Base-by-base conservation (phyloP, 2,329 filamentous ascomycete genomes). In the Graphium sp. region DNA sequence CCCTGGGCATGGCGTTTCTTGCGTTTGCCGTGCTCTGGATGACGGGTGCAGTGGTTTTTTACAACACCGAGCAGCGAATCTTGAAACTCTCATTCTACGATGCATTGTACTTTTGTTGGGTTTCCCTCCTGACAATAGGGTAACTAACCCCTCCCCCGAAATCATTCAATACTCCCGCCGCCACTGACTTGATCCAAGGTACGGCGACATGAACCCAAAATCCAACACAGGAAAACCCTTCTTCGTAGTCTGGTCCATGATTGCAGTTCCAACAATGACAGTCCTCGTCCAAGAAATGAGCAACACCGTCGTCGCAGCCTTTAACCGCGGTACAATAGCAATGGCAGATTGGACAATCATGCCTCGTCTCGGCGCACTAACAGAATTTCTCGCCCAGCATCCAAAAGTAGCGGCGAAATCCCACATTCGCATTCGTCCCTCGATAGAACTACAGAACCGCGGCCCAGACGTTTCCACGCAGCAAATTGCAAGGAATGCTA, bases 171-270 rank as follows among this genome's bases (percentile, higher is more conserved):
- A n/a, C n/a, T n/a, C n/a, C n/a, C n/a, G n/a, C n/a, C n/a, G n/a
- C n/a, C n/a, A n/a, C n/a, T n/a, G n/a, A n/a, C n/a, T n/a, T n/a
- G n/a, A n/a, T n/a, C n/a, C n/a, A n/a, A n/a, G n/a, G n/a, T 93
- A 92, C 40, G 85, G 85, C 4, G 83, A 93, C 38, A 49, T 77
- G 5, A 71, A 74, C 2, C 83, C 83, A 0, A 58, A 72, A n/a
- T 80, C 75, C 2, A 87, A 84, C 37, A 64, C 74, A 0, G 82
- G 80, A 2, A 74, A 80, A 31, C 71, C 80, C 0, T 92, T 93
- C 47, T 94, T 92, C 42, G 80, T 94, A n/a, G 74, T 93, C 32
- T 94, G 85, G 85, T 81, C 75, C 10, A 49, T 94, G 2, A 63
- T 93, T 15, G 83, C 84, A 0, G 61, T 93, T 4, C 85, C 85